A percentile compares a stretch with the other conserved stretches of the same genome.
These are phyloP conservation scores for Jatropha multifida DNA, from an alignment of 441 rosid genomes.

Conservation along the genomic window DNA sequence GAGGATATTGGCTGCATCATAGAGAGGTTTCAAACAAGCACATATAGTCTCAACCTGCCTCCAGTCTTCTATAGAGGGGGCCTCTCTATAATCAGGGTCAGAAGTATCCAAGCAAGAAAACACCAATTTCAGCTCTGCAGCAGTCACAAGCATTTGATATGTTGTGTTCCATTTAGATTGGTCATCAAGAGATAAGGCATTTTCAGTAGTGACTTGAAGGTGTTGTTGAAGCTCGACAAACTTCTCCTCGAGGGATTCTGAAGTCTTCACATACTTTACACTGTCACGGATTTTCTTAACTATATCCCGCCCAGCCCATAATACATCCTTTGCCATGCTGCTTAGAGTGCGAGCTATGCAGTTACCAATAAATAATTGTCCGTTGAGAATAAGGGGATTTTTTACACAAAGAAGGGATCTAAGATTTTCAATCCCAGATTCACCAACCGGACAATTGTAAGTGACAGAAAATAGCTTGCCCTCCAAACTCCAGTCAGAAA, in stretches of 20 bases:
- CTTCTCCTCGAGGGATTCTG: conserved; percentile 81
- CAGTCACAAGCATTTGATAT: conserved; percentile 77
- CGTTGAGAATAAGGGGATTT: conserved; percentile 72
- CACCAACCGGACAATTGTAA: conserved; percentile 50
- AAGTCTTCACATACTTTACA: conserved; percentile 82
- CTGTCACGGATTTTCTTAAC: conserved; percentile 71
- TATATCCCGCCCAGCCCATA: conserved; percentile 50
- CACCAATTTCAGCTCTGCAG: conserved; percentile 76
- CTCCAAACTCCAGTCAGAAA: conserved; percentile 83
- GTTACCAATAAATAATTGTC: conserved; percentile 68
- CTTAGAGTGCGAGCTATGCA: conserved; percentile 61
- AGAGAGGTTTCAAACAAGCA: conserved; percentile 62
- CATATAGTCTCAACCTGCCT: conserved; percentile 60
- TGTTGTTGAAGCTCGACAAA: conserved; percentile 82
- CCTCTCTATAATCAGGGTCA: conserved; percentile 73
- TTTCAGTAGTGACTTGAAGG: conserved; percentile 79
- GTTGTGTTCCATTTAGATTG: conserved; percentile 84
- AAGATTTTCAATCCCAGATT: conserved; percentile 60
- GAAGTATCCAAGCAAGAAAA: conserved; percentile 82
- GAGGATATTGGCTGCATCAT: conserved; percentile 61
- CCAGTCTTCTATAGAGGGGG: conserved; percentile 76
- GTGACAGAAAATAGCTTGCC: conserved; percentile 75
- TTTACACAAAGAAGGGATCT: conserved; percentile 62
- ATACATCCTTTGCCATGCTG: conserved; percentile 54
- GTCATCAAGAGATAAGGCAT: conserved; percentile 61